Conservation (phyloP, 1,284 basidiomycete genomes). For the Termitomyces sp. region DNA sequence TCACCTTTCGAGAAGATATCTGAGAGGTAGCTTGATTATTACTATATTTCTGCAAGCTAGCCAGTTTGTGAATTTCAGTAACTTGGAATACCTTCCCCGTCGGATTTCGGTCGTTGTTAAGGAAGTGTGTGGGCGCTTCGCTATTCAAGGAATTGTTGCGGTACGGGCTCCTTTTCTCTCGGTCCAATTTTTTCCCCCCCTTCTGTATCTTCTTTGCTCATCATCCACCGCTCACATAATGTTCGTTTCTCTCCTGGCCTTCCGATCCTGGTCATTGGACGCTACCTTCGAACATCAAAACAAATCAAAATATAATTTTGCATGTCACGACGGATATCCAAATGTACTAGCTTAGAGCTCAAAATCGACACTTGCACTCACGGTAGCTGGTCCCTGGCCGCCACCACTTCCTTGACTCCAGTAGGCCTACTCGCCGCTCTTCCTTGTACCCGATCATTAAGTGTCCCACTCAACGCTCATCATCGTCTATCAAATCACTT, state of each 20-base stretch:
- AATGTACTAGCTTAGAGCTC: neutral
- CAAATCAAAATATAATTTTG: neutral
- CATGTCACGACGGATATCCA: too few relatives aligned
- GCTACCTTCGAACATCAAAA: neutral
- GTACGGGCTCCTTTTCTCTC: neutral
- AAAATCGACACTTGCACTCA: neutral
- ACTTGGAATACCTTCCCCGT: too few relatives aligned
- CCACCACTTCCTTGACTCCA: neutral
- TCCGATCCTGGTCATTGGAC: neutral
- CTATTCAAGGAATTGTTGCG: neutral
- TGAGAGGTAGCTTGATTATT: neutral
- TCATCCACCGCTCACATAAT: too few relatives aligned
- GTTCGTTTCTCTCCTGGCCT: neutral
- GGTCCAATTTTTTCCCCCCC: too few relatives aligned
- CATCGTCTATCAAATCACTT: neutral
- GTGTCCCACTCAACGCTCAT: neutral
- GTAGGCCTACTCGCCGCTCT: neutral
- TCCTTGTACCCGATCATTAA: neutral
- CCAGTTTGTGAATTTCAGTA: too few relatives aligned
- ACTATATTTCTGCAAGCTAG: neutral
- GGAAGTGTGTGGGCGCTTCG: too few relatives aligned
- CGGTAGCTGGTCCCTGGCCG: neutral
- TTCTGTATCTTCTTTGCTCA: neutral
- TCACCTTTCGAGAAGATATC: neutral
- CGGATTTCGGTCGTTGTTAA: too few relatives aligned